Evolutionary conservation across 208 protist species (phyloP).

Genomic region (Phytomonas serpens): DNA sequence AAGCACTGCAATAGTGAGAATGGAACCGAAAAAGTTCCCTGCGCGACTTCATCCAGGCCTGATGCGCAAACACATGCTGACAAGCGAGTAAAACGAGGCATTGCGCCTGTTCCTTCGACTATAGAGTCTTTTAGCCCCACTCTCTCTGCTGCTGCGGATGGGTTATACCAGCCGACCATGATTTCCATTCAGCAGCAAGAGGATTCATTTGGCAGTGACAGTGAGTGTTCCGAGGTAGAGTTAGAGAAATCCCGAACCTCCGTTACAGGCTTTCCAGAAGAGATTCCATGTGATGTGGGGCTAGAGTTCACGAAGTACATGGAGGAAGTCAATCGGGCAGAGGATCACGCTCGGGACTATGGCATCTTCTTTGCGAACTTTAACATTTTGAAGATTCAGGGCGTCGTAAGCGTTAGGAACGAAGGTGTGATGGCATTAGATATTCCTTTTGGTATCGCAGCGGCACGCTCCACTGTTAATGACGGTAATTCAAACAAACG

Average conservation of each 20-base stretch:
- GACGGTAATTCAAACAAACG: conserved; percentile 80
- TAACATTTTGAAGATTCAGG: conserved; percentile 25
- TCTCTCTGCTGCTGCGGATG: too few species aligned
- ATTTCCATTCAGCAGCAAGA: too few species aligned
- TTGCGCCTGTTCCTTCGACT: too few species aligned
- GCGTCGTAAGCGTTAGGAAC: conserved; percentile 35
- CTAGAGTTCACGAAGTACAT: conserved; percentile 52
- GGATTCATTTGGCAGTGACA: too few species aligned
- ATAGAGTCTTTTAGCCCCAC: too few species aligned
- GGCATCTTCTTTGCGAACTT: conserved; percentile 55
- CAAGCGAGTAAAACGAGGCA: too few species aligned
- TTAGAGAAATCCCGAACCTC: background rate
- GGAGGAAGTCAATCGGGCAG: conserved; percentile 36
- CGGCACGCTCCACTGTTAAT: conserved; percentile 67
- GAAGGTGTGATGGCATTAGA: conserved; percentile 47
- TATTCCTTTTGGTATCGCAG: conserved; percentile 47
- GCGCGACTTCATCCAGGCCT: background rate
- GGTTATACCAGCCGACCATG: too few species aligned
- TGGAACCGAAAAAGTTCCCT: too few species aligned
- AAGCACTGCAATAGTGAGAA: too few species aligned
- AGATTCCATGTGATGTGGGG: conserved; percentile 35
- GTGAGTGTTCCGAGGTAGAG: background rate
- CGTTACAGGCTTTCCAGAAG: conserved; percentile 10
- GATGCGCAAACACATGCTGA: background rate
- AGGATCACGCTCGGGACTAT: conserved; percentile 73